Evolutionary conservation across 1,284 basidiomycete genomes (phyloP).

Genomic region (Grifola frondosa): DNA sequence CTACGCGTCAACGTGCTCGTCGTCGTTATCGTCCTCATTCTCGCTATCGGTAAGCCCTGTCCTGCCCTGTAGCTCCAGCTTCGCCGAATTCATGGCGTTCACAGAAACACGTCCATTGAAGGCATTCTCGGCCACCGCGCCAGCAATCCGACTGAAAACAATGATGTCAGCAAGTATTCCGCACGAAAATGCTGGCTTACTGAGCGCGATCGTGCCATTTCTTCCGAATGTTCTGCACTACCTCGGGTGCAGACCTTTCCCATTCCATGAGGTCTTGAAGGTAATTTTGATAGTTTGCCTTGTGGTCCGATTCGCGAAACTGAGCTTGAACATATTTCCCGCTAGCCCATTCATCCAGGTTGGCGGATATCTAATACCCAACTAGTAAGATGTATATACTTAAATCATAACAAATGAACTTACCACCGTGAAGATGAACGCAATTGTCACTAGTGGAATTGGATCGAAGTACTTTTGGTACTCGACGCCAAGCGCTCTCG

Average conservation of each 20-base stretch:
- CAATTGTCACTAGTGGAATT: not conserved
- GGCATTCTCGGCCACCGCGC: not conserved
- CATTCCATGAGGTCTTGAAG: not conserved
- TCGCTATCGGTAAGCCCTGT: conserved; percentile 3
- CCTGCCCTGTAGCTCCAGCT: not conserved
- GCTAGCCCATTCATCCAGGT: not conserved
- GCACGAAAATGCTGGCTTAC: not conserved
- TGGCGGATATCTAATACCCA: not conserved
- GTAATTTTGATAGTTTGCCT: not conserved
- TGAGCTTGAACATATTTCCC: not conserved
- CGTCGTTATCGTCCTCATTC: not conserved
- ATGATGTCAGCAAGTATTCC: not conserved
- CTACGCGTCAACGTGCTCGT: too few relatives aligned
- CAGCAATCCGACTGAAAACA: not conserved
- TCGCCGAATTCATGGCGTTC: not conserved
- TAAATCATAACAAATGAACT: not conserved
- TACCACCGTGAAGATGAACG: conserved; percentile 4
- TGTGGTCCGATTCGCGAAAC: not conserved
- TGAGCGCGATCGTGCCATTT: not conserved
- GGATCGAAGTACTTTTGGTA: not conserved
- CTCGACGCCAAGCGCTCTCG: not conserved
- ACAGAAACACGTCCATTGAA: not conserved
- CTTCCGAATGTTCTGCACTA: not conserved
- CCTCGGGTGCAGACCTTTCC: not conserved
- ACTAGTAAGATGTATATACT: not conserved